Base-by-base conservation (phyloP, 225 moss, liverwort and hornwort species). In the Asterella californica region DNA sequence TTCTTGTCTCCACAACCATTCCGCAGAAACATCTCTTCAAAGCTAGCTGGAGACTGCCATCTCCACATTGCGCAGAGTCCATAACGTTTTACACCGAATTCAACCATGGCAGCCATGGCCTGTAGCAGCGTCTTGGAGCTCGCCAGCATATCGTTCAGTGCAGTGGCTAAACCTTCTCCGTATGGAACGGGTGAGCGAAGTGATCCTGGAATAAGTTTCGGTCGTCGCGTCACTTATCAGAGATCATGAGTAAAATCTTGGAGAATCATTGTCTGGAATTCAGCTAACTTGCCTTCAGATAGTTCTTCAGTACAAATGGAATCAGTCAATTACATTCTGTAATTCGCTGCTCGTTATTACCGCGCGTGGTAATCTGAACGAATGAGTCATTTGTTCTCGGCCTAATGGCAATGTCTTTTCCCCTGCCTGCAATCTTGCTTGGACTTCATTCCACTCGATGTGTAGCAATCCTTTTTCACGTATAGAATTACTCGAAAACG, bases 101-200 rank as follows among this genome's bases (percentile, higher is more conserved):
- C 70, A 30, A 59, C 27, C 18, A 70, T 22, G 37, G 80, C 77
- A 77, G 77, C 77, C 54, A 73, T 80, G 80, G 84, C 72, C 22
- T 47, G 64, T 30, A 70, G 72, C 80, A 80, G 64, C 66, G 46
- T 70, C 45, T 62, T 84, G 76, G 80, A 77, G 80, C 80, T 77
- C 34, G 66, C 80, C 62, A 80, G 80, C 34, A 33, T 73, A 47
- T 30, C 72, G 42, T 76, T 71, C 76, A 49, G 32, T n/a, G 54
- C 77, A 34, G 47, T 77, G 45, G 45, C 65, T 22, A 68, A 77
- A 8, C 62, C 71, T 27, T 24, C 80, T 17, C 62, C 77, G 24
- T 64, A 65, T 32, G 46, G 45, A 6, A 45, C 80, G 21, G 84
- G 84, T 84, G 61, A 53, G 76, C 72, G 15, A 59, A 33, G 47